Conservation (phyloP, 306 rosid species). For the Glycine latifolia region DNA sequence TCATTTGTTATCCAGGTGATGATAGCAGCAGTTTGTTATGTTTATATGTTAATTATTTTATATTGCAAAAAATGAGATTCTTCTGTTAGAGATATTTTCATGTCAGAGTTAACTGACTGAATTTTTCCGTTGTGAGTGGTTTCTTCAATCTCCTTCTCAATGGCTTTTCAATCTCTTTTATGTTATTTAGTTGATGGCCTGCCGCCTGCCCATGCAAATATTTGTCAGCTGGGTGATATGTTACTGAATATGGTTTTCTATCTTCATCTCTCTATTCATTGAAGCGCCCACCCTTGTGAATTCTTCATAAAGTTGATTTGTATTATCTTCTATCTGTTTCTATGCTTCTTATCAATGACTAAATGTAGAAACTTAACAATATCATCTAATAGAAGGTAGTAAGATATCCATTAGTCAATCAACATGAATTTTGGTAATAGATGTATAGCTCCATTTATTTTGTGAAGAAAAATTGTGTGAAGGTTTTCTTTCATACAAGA, state of each 20-base stretch:
- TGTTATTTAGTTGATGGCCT: conserved; percentile 30
- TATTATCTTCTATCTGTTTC: neutral
- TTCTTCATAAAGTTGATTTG: neutral
- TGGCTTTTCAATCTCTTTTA: conserved; percentile 4
- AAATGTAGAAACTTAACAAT: conserved; percentile 6
- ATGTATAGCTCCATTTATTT: neutral
- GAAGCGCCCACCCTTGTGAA: conserved; percentile 16
- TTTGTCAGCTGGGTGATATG: conserved; percentile 26
- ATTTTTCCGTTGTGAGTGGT: conserved; percentile 11
- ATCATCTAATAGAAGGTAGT: too few relatives aligned
- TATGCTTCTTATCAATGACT: neutral
- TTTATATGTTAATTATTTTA: conserved; percentile 26
- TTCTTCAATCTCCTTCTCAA: conserved; percentile 19
- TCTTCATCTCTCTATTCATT: conserved; percentile 9
- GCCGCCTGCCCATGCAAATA: conserved; percentile 26
- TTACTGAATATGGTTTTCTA: conserved; percentile 28
- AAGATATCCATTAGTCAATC: too few relatives aligned
- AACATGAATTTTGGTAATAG: neutral
- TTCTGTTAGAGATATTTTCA: conserved; percentile 15
- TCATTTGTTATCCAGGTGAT: conserved; percentile 89
- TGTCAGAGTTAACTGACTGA: conserved; percentile 26
- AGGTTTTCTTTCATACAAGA: neutral
- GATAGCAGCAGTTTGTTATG: conserved; percentile 36
- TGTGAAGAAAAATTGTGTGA: neutral
- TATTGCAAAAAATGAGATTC: conserved; percentile 19